Evolutionary conservation across 345 rosid genomes (phyloP).

Genomic region (Salix caprea): DNA sequence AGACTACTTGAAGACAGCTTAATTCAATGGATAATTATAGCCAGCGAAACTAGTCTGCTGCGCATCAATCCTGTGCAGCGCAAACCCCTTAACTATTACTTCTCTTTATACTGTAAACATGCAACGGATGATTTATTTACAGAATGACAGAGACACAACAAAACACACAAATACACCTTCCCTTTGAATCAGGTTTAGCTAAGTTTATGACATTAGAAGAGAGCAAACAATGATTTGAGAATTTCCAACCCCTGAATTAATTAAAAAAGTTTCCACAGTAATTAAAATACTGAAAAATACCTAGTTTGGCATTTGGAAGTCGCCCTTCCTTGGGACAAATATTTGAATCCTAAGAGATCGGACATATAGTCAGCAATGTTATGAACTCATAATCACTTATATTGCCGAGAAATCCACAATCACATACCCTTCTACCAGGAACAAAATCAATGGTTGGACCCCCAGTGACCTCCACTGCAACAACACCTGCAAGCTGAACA

Average conservation of each 20-base stretch:
- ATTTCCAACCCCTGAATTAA: background rate
- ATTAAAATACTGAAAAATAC: conserved; percentile 26
- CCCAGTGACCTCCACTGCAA: conserved; percentile 94
- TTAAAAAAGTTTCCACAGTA: background rate
- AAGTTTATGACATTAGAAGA: background rate
- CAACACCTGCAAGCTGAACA: conserved; percentile 86
- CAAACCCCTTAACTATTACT: background rate
- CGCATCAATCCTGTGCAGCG: background rate
- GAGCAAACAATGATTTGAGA: background rate
- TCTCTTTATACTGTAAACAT: background rate
- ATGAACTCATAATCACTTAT: conserved; percentile 9
- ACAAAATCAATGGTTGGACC: conserved; percentile 78
- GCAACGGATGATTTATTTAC: background rate
- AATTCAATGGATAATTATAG: background rate
- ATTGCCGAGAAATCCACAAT: conserved; percentile 5
- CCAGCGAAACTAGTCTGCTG: background rate
- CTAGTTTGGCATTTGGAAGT: conserved; percentile 85
- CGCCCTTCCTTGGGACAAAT: conserved; percentile 71
- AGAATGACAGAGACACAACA: background rate
- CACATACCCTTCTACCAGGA: conserved; percentile 79
- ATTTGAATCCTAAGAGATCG: conserved; percentile 58
- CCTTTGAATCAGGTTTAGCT: background rate
- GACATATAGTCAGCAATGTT: conserved; percentile 9
- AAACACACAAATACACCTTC: background rate
- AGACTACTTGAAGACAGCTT: background rate